Evolutionary conservation across 805 yeast genomes (phyloP), one percentile per base, ranked within the genome.

Genomic region (Yarrowia bubula): DNA sequence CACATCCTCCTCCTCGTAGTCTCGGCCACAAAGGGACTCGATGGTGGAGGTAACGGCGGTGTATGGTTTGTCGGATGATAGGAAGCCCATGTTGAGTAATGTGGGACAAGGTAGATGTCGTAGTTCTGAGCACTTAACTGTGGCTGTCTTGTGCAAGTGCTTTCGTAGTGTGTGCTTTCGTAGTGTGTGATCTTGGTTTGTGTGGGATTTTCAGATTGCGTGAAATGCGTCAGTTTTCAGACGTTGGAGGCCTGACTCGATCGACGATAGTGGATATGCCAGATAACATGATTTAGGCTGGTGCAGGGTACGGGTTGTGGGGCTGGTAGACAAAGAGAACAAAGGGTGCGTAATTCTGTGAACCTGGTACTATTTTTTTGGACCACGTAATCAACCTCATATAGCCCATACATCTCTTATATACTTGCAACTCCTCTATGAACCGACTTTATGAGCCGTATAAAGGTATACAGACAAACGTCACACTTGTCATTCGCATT

Each of bases 41-140:
- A 78, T 76, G 33, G 74, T 73, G 44, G 75, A 71, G 35, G 79
- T 73, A 48, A 79, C 75, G 11, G 82, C 82, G 18, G 82, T 79
- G 69, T 78, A 77, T 22, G 82, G 82, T 71, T 79, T 79, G 64
- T 71, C 73, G 43, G 73, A 75, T 1, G 74, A 68, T 42, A 74
- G 66, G 64, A 74, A 71, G 22, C 76, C 77, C 76, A 74, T 74
- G 10, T n/a, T n/a, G n/a, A n/a, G n/a, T n/a, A n/a, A n/a, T n/a
- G n/a, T n/a, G n/a, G n/a, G n/a, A n/a, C n/a, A n/a, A n/a, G n/a
- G n/a, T n/a, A n/a, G 28, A 22, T 22, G 5, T 22, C 28, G 28
- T 22, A 22, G 28, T 22, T 22, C n/a, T n/a, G n/a, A 15, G 22
- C 14, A 28, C 14, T 15, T n/a, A n/a, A n/a, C n/a, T n/a, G n/a